Conservation (phyloP, 805 yeast genomes). For the Myxozyma geophila region DNA sequence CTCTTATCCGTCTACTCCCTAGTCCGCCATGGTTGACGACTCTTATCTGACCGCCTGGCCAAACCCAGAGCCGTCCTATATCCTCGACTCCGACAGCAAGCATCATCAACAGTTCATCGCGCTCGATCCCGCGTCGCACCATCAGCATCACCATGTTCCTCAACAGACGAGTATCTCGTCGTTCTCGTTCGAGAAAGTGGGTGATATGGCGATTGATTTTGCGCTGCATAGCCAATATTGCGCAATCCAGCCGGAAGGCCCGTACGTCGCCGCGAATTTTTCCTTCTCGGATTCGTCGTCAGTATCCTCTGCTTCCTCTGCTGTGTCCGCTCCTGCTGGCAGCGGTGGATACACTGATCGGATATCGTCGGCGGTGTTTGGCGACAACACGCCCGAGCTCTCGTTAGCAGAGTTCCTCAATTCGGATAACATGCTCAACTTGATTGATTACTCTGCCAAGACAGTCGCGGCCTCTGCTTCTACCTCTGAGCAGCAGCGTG, state of each 20-base stretch:
- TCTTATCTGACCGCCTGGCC: neutral
- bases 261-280: neutral
- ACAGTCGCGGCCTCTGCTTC: neutral
- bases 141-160: too few relatives aligned
- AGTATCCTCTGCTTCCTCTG: slow-evolving; percentile 5
- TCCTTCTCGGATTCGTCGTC: slow-evolving; percentile 6
- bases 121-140: too few relatives aligned
- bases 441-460: neutral
- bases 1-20: neutral
- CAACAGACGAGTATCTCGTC: too few relatives aligned
- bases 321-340: neutral
- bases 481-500: neutral
- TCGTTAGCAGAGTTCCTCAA: neutral
- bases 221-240: neutral
- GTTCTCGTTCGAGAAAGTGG: too few relatives aligned
- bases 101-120: neutral
- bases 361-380: too few relatives aligned
- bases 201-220: neutral
- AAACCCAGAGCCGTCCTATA: neutral
- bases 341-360: neutral
- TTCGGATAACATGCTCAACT: neutral
- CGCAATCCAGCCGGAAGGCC: neutral
- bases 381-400: neutral
- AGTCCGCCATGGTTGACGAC: neutral
- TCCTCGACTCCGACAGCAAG: neutral